Evolutionary conservation across 805 yeast species (phyloP).

Genomic region (Saccharomycopsis fibuligera): DNA sequence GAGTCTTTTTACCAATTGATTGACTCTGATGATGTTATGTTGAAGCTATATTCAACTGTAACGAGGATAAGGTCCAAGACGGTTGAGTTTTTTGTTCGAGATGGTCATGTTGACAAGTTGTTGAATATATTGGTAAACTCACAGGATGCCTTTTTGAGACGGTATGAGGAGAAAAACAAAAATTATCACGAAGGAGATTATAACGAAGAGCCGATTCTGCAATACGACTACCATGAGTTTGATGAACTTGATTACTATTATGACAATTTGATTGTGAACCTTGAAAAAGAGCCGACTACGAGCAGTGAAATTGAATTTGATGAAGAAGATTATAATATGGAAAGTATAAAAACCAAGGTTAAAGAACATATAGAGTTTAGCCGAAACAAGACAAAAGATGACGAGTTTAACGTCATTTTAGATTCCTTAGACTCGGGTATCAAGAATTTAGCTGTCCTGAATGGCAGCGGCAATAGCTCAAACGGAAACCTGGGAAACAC

Average conservation of each 20-base stretch:
- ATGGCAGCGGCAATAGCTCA: too few species aligned
- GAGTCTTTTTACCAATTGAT: conserved; percentile 4
- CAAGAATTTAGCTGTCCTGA: background rate
- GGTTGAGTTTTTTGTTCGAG: conserved; percentile 9
- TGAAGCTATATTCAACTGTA: background rate
- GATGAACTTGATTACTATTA: conserved; percentile 17
- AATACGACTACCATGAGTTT: conserved; percentile 13
- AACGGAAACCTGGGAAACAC: too few species aligned
- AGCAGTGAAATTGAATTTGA: conserved; percentile 1
- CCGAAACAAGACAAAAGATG: background rate
- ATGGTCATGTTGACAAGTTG: conserved; percentile 11
- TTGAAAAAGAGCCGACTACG: background rate
- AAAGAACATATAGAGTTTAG: background rate
- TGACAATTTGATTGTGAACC: conserved; percentile 6
- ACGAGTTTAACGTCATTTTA: background rate
- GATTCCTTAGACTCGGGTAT: conserved; percentile 5
- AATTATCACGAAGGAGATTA: background rate
- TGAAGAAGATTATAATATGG: conserved; percentile 15
- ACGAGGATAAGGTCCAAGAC: conserved; percentile 4
- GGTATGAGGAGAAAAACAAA: conserved; percentile 3
- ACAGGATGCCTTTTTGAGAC: conserved; percentile 11
- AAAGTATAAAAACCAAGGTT: conserved; percentile 6
- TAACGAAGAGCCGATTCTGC: conserved; percentile 5
- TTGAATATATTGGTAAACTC: conserved; percentile 15
- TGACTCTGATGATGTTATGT: conserved; percentile 13